These are phyloP conservation scores for Trametes hirsuta DNA, from an alignment of 1,284 basidiomycete genomes.

Conservation along the genomic window DNA sequence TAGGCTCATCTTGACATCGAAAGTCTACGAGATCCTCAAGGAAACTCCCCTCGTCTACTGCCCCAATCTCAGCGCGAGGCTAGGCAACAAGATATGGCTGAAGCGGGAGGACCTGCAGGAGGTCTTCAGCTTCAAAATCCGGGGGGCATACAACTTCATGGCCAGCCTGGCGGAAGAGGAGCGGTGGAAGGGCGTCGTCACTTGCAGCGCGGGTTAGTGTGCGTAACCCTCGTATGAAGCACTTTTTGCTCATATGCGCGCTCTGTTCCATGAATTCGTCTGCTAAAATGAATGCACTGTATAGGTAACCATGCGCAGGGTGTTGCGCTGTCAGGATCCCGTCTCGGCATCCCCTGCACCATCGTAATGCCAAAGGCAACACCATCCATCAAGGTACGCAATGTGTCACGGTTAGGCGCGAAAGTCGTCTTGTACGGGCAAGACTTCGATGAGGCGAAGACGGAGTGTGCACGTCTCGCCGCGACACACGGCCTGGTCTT, in stretches of 20 bases:
- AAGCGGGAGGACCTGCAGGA: conserved; percentile 96
- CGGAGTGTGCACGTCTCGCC: conserved; percentile 89
- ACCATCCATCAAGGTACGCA: conserved; percentile 94
- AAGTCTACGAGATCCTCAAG: conserved; percentile 92
- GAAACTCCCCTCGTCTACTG: conserved; percentile 92
- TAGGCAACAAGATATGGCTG: conserved; percentile 94
- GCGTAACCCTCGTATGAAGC: conserved; percentile 39
- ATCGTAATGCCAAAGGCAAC: conserved; percentile 98
- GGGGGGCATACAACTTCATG: conserved; percentile 99
- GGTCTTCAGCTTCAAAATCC: conserved; percentile 98
- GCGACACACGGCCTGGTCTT: conserved; percentile 80
- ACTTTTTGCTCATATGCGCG: neutral
- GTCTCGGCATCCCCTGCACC: conserved; percentile 90
- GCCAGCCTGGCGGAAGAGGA: conserved; percentile 86
- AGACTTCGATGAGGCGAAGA: conserved; percentile 98
- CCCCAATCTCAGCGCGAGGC: conserved; percentile 81
- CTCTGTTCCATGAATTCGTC: neutral
- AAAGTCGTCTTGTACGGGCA: conserved; percentile 91
- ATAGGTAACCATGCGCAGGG: conserved; percentile 98
- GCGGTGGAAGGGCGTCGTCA: conserved; percentile 96
- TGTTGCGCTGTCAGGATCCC: conserved; percentile 90
- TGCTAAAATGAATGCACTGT: neutral
- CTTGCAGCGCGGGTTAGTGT: conserved; percentile 95
- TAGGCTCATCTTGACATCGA: conserved; percentile 88
- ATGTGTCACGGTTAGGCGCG: conserved; percentile 91